Evolutionary conservation across 2,329 filamentous ascomycete species (phyloP).

Genomic region (Paracoccidioides lutzii): DNA sequence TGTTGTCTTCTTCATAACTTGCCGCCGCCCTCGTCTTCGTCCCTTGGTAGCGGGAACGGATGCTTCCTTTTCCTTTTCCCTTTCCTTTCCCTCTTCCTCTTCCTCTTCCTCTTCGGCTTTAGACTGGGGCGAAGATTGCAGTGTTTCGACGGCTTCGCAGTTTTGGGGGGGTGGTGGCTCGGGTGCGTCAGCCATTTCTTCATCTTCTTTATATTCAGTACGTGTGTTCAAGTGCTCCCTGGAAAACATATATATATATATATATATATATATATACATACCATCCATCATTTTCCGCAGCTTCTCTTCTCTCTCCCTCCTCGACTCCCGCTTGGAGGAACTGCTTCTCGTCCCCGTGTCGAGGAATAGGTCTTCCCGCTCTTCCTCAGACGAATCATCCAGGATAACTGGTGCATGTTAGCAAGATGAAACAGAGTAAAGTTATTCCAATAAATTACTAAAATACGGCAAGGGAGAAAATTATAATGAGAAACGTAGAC

Average conservation of each 20-base stretch:
- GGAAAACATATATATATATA: conserved; percentile 11
- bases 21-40: conserved; percentile 60
- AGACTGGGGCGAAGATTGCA: conserved; percentile 14
- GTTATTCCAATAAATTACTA: too few relatives aligned
- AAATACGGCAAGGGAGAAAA: background rate
- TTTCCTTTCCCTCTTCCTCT: conserved; percentile 5
- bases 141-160: conserved; percentile 10
- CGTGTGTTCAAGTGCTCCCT: background rate
- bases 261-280: conserved; percentile 32
- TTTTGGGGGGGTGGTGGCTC: conserved; percentile 23
- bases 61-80: too few relatives aligned
- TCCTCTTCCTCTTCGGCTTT: conserved; percentile 38
- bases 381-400: conserved; percentile 43
- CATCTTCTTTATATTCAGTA: conserved; percentile 29
- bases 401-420: conserved; percentile 25
- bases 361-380: conserved; percentile 40
- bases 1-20: conserved; percentile 78
- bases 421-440: background rate
- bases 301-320: conserved; percentile 52
- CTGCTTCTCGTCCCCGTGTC: conserved; percentile 24
- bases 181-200: conserved; percentile 46
- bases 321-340: conserved; percentile 33
- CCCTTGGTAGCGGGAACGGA: conserved; percentile 37
- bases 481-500: conserved; percentile 8
- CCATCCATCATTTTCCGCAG: conserved; percentile 66